Evolutionary conservation across 805 yeast genomes (phyloP).

Genomic region (Yarrowia sp.): DNA sequence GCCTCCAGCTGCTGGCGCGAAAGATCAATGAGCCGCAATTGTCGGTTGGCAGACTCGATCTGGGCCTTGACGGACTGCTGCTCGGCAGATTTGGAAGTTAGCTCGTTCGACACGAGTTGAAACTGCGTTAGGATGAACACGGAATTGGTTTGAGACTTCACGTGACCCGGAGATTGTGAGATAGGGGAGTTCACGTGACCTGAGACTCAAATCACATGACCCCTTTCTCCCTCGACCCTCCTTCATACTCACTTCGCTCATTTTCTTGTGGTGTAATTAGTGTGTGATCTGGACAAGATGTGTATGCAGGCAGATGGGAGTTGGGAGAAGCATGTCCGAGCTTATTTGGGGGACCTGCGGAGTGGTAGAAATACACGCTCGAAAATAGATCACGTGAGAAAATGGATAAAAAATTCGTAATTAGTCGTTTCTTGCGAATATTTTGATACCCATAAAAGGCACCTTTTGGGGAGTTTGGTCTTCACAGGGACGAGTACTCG

Average conservation of each 20-base stretch:
- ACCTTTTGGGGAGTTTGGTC: too few species aligned
- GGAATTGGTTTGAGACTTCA: background rate
- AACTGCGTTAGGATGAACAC: conserved; percentile 6
- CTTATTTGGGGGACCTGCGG: too few species aligned
- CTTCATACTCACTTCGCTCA: conserved; percentile 17
- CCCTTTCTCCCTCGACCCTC: background rate
- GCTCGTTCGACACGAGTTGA: conserved; percentile 11
- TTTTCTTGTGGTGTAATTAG: background rate
- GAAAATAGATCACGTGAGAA: too few species aligned
- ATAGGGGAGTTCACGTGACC: background rate
- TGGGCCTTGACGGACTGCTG: conserved; percentile 53
- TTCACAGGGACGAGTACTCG: too few species aligned
- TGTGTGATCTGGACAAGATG: background rate
- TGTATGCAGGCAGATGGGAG: background rate
- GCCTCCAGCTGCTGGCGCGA: conserved; percentile 57
- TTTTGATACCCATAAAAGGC: too few species aligned
- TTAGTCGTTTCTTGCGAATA: too few species aligned
- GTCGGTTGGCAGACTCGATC: conserved; percentile 48
- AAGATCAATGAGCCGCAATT: conserved; percentile 51
- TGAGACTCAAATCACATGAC: too few species aligned
- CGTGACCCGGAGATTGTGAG: background rate
- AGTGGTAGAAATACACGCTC: too few species aligned
- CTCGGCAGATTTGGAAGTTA: conserved; percentile 38
- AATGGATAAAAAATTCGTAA: too few species aligned
- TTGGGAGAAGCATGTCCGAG: background rate